Conservation (phyloP, 2,329 filamentous ascomycete genomes). For the Beauveria medogensis region DNA sequence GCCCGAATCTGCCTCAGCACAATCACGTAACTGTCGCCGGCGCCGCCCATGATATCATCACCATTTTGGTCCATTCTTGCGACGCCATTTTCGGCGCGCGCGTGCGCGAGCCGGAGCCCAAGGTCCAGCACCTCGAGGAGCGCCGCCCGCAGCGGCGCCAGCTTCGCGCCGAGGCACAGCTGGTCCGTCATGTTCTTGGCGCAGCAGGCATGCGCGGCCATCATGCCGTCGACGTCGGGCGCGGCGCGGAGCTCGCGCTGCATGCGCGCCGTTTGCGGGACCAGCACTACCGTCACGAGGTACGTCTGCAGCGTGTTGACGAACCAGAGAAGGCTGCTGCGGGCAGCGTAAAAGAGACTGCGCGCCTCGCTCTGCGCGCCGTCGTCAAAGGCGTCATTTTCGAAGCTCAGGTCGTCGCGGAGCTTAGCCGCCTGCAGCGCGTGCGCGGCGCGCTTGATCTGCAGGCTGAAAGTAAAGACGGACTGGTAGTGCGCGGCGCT, state of each 20-base stretch:
- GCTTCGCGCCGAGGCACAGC: slow-evolving; percentile 54
- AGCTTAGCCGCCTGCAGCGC: slow-evolving; percentile 51
- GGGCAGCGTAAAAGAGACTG: slow-evolving; percentile 44
- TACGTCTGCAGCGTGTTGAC: slow-evolving; percentile 62
- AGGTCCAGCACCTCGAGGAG: slow-evolving; percentile 67
- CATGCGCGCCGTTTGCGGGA: slow-evolving; percentile 47
- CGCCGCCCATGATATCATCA: slow-evolving; percentile 20
- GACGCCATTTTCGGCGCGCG: slow-evolving; percentile 23
- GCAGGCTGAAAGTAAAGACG: slow-evolving; percentile 68
- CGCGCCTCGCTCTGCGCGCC: slow-evolving; percentile 22
- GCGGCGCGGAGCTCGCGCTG: slow-evolving; percentile 44
- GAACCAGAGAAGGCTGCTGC: slow-evolving; percentile 65
- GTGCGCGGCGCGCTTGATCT: slow-evolving; percentile 63
- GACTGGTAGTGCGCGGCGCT: slow-evolving; percentile 60
- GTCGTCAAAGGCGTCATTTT: slow-evolving; percentile 16
- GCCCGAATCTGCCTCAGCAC: slow-evolving; percentile 44
- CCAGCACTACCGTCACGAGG: slow-evolving; percentile 59
- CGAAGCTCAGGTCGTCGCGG: slow-evolving; percentile 23
- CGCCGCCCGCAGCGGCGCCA: slow-evolving; percentile 59
- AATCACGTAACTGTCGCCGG: slow-evolving; percentile 35
- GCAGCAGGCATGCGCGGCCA: slow-evolving; percentile 54
- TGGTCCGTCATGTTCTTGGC: slow-evolving; percentile 51
- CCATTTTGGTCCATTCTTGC: slow-evolving; percentile 26
- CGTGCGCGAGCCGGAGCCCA: slow-evolving; percentile 55
- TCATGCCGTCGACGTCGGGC: slow-evolving; percentile 69